Base-by-base conservation (phyloP, 495 filamentous ascomycete species). In the Talaromyces adpressus region DNA sequence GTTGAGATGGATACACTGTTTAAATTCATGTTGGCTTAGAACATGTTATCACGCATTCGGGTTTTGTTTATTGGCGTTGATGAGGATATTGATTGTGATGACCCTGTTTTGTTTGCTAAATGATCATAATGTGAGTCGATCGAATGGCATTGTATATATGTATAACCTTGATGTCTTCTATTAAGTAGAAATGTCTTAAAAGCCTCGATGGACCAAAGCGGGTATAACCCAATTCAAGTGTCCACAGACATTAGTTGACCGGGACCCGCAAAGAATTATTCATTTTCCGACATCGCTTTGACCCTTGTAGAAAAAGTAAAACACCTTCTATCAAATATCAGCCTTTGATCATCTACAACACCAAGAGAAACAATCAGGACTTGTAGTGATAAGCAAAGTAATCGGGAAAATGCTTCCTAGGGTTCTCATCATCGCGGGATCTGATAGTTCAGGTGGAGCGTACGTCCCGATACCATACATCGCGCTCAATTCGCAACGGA, bases 1-100 rank as follows among this genome's bases (percentile, higher is more conserved):
- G 94, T 98, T 61, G 90, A 90, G 63, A 98, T 98, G 94, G 92
- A 93, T 75, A 85, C 79, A 70, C 77, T 98, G 64, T 98, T 98
- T 81, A 81, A 77, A 59, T 90, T 88, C 77, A 87, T 85, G 72
- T 66, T 82, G 63, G 71, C 71, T 57, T 57, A 63, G 51, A 23
- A 29, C 18, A 23, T 53, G 8, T 22, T 53, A 27, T 16, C 18
- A 7, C 8, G 14, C 52, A 56, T 29, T 56, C 22, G 12, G 20
- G 11, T 56, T 56, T 53, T 56, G 52, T 11, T 29, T 27, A 27
- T 56, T 29, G 52, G 52, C 52, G 52, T 56, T 56, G 52, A 25
- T 9, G 49, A n/a, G n/a, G n/a, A n/a, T n/a, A n/a, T n/a, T n/a
- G n/a, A 53, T 56, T 4, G 30, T 56, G 14, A 56, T 56, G 52